These are phyloP conservation scores for Candida xiaguanensis DNA, from an alignment of 805 yeast genomes.

Conservation along the genomic window DNA sequence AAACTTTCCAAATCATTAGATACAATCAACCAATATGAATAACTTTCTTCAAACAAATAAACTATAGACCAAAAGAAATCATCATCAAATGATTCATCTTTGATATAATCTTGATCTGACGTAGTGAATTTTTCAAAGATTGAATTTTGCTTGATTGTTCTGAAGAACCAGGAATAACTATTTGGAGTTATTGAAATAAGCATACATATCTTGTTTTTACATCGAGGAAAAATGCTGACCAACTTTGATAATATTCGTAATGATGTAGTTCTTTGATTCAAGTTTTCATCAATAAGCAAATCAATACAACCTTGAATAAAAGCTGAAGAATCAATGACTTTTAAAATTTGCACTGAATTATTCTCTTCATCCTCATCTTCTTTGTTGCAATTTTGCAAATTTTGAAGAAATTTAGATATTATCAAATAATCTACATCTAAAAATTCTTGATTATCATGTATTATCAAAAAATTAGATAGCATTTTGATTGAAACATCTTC, in stretches of 20 bases:
- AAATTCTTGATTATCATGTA: constrained; percentile 15
- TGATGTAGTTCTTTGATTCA: constrained; percentile 11
- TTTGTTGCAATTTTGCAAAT: constrained; percentile 9
- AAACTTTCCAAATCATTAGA: constrained; percentile 64
- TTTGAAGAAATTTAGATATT: constrained; percentile 7
- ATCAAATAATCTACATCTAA: constrained; percentile 15
- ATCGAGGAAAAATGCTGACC: constrained; percentile 33
- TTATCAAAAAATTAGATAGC: constrained; percentile 15
- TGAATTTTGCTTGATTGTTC: constrained; percentile 17
- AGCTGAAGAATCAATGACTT: constrained; percentile 17
- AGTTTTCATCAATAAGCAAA: constrained; percentile 11
- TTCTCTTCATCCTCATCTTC: constrained; percentile 16
- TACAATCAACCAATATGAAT: constrained; percentile 63
- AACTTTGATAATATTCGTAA: constrained; percentile 23
- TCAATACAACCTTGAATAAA: constrained; percentile 20
- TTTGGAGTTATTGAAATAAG: constrained; percentile 39
- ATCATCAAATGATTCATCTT: constrained; percentile 9
- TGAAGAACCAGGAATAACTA: constrained; percentile 29
- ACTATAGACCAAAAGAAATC: constrained; percentile 35
- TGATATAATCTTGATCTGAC: constrained; percentile 12
- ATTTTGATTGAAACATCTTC: constrained; percentile 10
- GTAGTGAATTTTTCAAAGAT: constrained; percentile 15
- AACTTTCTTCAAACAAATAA: constrained; percentile 53
- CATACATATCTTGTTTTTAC: constrained; percentile 38
- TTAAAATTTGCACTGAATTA: constrained; percentile 8